phyloP scores from a whole-genome alignment of 2,329 filamentous ascomycete species.

The Trichoderma pleuroti region DNA sequence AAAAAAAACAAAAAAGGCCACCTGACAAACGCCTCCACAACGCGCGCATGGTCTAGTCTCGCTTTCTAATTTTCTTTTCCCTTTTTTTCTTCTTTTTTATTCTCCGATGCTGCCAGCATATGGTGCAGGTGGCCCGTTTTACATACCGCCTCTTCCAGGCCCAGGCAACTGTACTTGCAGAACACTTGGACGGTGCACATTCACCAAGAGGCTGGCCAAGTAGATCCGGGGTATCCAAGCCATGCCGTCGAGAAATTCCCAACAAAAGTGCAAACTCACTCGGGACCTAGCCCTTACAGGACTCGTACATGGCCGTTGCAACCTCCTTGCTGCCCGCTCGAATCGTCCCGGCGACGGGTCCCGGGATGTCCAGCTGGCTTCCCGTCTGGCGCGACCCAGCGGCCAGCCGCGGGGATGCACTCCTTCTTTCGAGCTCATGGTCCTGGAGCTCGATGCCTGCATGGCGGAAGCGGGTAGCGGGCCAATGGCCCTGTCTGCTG shows the following conservation, averaged over 20 bases:
- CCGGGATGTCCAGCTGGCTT: conserved; percentile 4
- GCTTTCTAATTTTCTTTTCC: not conserved
- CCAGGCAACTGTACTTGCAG: not conserved
- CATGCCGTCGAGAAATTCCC: not conserved
- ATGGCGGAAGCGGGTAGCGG: conserved; percentile 15
- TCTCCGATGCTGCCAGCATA: not conserved
- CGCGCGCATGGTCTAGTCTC: conserved; percentile 3
- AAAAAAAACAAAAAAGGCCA: conserved; percentile 7
- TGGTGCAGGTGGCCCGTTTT: not conserved
- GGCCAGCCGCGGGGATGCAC: conserved; percentile 12
- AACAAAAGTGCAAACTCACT: conserved; percentile 2
- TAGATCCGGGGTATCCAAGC: conserved; percentile 9
- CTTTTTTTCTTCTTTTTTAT: conserved; percentile 2
- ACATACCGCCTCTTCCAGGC: conserved; percentile 14
- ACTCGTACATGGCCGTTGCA: not conserved
- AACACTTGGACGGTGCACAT: not conserved
- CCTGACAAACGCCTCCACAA: conserved; percentile 19
- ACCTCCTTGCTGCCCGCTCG: not conserved
- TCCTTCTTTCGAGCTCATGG: not conserved
- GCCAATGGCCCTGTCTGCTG: conserved; percentile 8
- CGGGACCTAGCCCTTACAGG: not conserved
- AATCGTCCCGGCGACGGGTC: conserved; percentile 12
- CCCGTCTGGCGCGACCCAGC: not conserved
- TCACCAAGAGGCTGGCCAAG: not conserved
- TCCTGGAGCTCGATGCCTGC: not conserved